These are phyloP conservation scores for Colletotrichum scovillei DNA, from an alignment of 2,329 filamentous ascomycete genomes.

Conservation along the genomic window DNA sequence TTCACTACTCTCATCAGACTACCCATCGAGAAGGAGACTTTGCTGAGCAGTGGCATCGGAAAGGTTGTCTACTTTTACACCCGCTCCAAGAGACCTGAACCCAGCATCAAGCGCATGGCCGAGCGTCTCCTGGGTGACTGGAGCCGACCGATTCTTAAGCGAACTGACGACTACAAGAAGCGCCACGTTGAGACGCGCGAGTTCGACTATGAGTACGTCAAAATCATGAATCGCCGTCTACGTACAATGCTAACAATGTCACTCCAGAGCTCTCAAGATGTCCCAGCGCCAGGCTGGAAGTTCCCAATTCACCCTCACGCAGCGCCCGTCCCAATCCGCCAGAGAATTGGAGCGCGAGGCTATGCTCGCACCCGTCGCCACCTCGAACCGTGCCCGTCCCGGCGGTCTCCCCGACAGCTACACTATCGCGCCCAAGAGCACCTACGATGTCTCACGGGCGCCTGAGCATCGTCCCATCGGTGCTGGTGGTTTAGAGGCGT, in stretches of 20 bases:
- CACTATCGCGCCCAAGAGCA: constrained; percentile 71
- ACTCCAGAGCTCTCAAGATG: constrained; percentile 62
- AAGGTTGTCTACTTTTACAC: constrained; percentile 98
- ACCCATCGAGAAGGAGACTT: constrained; percentile 89
- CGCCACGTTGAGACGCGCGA: constrained; percentile 73
- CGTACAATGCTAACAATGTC: constrained; percentile 16
- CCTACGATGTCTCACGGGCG: constrained; percentile 64
- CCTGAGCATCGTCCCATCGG: constrained; percentile 70
- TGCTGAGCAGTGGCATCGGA: constrained; percentile 92
- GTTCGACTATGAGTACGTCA: constrained; percentile 71
- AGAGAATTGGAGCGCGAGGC: constrained; percentile 67
- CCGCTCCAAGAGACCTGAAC: constrained; percentile 89
- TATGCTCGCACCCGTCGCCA: constrained; percentile 65
- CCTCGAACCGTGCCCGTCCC: constrained; percentile 67
- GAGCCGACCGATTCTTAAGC: constrained; percentile 93
- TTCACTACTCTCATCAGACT: constrained; percentile 84
- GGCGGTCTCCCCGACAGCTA: constrained; percentile 66
- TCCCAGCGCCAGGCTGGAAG: constrained; percentile 59
- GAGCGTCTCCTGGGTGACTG: constrained; percentile 94
- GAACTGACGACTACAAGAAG: constrained; percentile 95
- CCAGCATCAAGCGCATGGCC: constrained; percentile 91
- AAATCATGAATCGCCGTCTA: constrained; percentile 5
- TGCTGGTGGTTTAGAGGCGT: constrained; percentile 72
- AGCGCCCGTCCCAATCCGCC: constrained; percentile 56
- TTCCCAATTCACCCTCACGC: constrained; percentile 61